phyloP scores from a whole-genome alignment of 768 basidiomycete genomes.

The Mycena latifolia region DNA sequence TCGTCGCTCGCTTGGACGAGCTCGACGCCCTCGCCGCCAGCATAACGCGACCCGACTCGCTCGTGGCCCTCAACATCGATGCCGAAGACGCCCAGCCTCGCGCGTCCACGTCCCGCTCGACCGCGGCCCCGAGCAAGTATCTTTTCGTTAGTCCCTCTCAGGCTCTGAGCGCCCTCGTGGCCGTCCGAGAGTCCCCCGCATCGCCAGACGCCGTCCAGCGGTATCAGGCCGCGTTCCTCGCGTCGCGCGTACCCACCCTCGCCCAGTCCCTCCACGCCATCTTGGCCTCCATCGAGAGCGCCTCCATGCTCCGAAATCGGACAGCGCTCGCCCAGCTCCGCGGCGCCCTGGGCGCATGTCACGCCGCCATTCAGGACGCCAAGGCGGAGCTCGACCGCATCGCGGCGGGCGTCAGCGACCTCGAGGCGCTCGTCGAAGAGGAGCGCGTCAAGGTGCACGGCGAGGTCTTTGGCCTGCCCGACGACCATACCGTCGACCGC shows the following conservation, averaged over 20 bases:
- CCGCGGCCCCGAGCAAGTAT: constrained; percentile 43
- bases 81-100: constrained; percentile 29
- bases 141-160: constrained; percentile 70
- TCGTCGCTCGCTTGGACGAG: constrained; percentile 53
- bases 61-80: constrained; percentile 39
- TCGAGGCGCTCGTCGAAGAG: constrained; percentile 55
- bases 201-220: constrained; percentile 67
- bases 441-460: constrained; percentile 48
- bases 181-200: constrained; percentile 58
- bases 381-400: constrained; percentile 52
- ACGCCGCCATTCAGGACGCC: constrained; percentile 44
- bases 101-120: constrained; percentile 39
- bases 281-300: constrained; percentile 35
- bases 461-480: constrained; percentile 51
- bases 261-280: constrained; percentile 51
- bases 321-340: constrained; percentile 54
- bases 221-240: constrained; percentile 73
- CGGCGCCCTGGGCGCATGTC: constrained; percentile 54
- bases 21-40: constrained; percentile 12
- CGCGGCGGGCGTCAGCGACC: constrained; percentile 46
- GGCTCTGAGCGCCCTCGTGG: constrained; percentile 65
- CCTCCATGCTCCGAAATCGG: constrained; percentile 47
- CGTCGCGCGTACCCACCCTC: constrained; percentile 68
- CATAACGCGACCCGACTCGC: constrained; percentile 29
- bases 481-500: constrained; percentile 46